These are phyloP conservation scores for Nematocida sp. DNA, from an alignment of 371 early-diverging fungal genomes.

Conservation along the genomic window DNA sequence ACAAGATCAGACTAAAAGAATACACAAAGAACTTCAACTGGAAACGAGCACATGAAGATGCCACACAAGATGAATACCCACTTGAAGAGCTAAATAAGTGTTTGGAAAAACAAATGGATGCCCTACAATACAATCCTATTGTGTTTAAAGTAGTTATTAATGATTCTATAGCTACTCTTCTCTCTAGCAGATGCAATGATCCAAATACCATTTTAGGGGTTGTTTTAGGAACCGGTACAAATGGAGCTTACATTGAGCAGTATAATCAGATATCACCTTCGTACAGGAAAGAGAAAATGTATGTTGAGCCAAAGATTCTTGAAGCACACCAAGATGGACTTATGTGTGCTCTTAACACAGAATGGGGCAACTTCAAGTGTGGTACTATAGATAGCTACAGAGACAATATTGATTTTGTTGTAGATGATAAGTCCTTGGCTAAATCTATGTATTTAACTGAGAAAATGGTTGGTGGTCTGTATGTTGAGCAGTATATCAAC, in stretches of 20 bases:
- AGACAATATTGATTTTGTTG: not conserved
- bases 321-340: not conserved
- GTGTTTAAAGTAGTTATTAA: slow-evolving; percentile 18
- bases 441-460: not conserved
- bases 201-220: slow-evolving; percentile 23
- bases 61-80: not conserved
- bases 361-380: slow-evolving; percentile 23
- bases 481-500: slow-evolving; percentile 40
- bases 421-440: not conserved
- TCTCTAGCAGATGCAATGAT: not conserved
- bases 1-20: not conserved
- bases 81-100: slow-evolving; percentile 32
- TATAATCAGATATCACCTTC: not conserved
- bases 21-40: slow-evolving; percentile 45
- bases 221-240: slow-evolving; percentile 40
- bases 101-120: not conserved
- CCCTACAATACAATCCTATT: too few species aligned
- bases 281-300: not conserved
- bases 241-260: slow-evolving; percentile 27
- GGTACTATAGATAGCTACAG: not conserved
- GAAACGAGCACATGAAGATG: not conserved
- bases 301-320: not conserved
- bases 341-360: slow-evolving; percentile 18
- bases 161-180: slow-evolving; percentile 44
- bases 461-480: slow-evolving; percentile 43